Evolutionary conservation across 495 filamentous ascomycete genomes (phyloP), one percentile per base, ranked within the genome.

Genomic region (Gamarada debralockiae): DNA sequence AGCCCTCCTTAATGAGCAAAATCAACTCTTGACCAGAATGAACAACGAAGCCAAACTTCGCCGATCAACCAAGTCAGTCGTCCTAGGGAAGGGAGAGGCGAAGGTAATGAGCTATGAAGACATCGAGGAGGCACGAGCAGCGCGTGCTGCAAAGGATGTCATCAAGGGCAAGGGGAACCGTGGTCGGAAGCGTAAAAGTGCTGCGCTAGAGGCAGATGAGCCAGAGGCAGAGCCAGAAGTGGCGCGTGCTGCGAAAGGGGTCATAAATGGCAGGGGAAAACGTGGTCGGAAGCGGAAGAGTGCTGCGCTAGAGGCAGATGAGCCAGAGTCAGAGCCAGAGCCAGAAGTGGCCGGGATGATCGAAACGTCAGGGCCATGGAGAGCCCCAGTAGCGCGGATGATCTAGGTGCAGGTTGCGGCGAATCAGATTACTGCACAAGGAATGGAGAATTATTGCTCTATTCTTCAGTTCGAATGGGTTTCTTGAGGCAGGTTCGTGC

Each of bases 91-190:
- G 53, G 59, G 56, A 29, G 67, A 61, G 57, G 66, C 63, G 3
- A 65, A 62, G 62, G 39, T 55, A 57, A 69, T 63, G 60, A 67
- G 47, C n/a, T n/a, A n/a, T n/a, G n/a, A n/a, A n/a, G n/a, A n/a
- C n/a, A 53, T 68, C 21, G 53, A 61, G 45, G 52, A 59, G 48
- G 60, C 61, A 61, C 56, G 60, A 57, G 62, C 53, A 44, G 58
- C 58, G 57, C 63, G 61, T 45, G 59, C 62, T 48, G 37, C 24
- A 12, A 43, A 50, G 31, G 53, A 43, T 9, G 53, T 43, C 27
- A 44, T 45, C 14, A 57, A 53, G 15, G 50, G 50, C 17, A 46
- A 31, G 42, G 45, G 52, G 31, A 61, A 64, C 50, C 50, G 50
- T 42, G 36, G 51, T 43, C 43, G 51, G 44, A 53, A 50, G 42